These are phyloP conservation scores for Ceriops decandra DNA, from an alignment of 345 rosid species.

Conservation along the genomic window DNA sequence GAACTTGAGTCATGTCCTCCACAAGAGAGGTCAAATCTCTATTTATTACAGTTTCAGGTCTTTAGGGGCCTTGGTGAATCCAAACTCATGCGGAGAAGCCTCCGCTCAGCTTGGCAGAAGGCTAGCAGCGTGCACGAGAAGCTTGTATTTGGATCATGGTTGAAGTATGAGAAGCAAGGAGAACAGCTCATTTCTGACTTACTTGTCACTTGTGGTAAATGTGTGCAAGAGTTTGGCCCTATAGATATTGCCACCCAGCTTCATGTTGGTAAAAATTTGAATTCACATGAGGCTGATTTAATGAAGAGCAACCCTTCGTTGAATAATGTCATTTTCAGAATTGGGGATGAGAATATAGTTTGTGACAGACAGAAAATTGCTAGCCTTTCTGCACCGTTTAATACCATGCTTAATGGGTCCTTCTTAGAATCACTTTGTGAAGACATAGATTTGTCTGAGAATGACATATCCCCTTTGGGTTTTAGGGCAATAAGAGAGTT, in stretches of 20 bases:
- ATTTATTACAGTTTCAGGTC: constrained; percentile 75
- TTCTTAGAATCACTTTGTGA: constrained; percentile 80
- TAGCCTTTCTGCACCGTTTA: constrained; percentile 77
- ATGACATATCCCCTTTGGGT: constrained; percentile 63
- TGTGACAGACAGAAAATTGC: constrained; percentile 84
- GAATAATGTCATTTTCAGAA: constrained; percentile 54
- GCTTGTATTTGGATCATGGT: constrained; percentile 89
- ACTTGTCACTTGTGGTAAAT: constrained; percentile 73
- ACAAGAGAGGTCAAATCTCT: constrained; percentile 63
- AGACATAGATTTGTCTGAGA: constrained; percentile 83
- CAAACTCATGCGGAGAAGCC: constrained; percentile 82
- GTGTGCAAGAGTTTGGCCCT: constrained; percentile 62
- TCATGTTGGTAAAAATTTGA: constrained; percentile 28
- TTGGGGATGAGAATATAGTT: constrained; percentile 66
- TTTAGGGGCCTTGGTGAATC: constrained; percentile 91
- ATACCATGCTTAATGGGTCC: constrained; percentile 84
- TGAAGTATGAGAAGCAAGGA: constrained; percentile 80
- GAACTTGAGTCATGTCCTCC: constrained; percentile 80
- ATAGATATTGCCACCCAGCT: constrained; percentile 62
- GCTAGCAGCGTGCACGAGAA: constrained; percentile 79
- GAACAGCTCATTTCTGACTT: constrained; percentile 83
- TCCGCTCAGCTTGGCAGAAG: constrained; percentile 86
- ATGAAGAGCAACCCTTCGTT: constrained; percentile 29
- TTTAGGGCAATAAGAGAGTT: constrained; percentile 67
- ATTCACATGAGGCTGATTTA: constrained; percentile 35